Percentiles rank a stretch among this genome's conserved stretches.
Conservation (phyloP, 352 stramenopile genomes). For the Phytophthora hybrid region DNA sequence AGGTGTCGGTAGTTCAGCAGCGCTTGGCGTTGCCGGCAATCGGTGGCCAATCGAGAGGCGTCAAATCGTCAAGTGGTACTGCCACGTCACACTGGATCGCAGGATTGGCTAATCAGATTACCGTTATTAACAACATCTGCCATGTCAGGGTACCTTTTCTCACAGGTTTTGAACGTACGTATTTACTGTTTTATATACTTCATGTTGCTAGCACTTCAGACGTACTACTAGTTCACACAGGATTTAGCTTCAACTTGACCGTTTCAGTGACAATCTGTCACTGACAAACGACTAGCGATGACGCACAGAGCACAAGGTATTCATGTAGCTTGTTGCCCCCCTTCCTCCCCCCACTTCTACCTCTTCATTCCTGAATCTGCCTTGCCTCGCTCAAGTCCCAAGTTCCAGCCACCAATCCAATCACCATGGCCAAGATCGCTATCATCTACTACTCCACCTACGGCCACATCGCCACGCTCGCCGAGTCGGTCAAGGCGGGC, state of each 20-base stretch:
- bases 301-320: background rate
- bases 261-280: no score
- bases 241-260: background rate
- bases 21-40: no score
- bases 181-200: background rate
- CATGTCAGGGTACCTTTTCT: background rate
- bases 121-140: background rate
- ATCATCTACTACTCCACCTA: constrained; percentile 47
- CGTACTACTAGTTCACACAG: background rate
- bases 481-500: constrained; percentile 30
- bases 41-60: background rate
- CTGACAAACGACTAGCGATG: no score
- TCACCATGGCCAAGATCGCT: constrained; percentile 25
- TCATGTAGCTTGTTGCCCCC: background rate
- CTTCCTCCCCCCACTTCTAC: background rate
- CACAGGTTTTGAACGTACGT: background rate
- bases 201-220: background rate
- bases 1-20: no score
- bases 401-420: background rate
- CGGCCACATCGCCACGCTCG: constrained; percentile 31
- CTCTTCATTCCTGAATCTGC: constrained; percentile 14
- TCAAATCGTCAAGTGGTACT: background rate
- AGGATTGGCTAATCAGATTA: constrained; percentile 1
- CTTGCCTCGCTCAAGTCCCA: constrained; percentile 2
- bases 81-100: constrained; percentile 4